Base-by-base conservation (phyloP, 2,329 filamentous ascomycete species). In the Hypoxylon sp. region DNA sequence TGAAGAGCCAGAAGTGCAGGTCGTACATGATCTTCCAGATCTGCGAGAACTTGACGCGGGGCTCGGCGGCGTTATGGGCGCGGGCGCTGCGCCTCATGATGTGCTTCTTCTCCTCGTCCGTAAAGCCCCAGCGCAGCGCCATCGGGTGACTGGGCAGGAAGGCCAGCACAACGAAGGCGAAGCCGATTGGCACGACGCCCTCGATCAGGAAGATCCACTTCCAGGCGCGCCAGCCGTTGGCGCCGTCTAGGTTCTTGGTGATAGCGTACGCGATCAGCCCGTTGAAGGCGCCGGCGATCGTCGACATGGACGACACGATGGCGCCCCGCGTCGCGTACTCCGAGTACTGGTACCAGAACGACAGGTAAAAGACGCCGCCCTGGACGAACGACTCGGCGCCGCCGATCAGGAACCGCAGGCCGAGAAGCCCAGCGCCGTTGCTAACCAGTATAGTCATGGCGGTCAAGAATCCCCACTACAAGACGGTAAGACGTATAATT, bases 131-230 rank as follows among this genome's bases (percentile, higher is more conserved):
- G 1, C 28, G 59, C 5, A 70, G 43, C 3, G 15, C 41, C 32
- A 48, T 28, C 7, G 70, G 70, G 22, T 63, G 69, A 17, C 64
- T 62, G 5, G 70, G 70, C 2, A 72, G 58, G 3, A 68, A 41
- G 6, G 65, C 43, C 8, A 70, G 32, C 10, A 72, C 64, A 41
- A 68, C 39, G 47, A 70, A 65, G 20, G 69, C 55, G 53, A 68
- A 72, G 17, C 54, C 64, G 49, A 69, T 64, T 19, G 70, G 70
- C 6, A 62, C 54, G 37, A 69, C 48, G 37, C 70, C 70, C 50
- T 71, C 69, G 53, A 71, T 64, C 13, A 72, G 66, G 62, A 69
- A 69, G 39, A 72, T 72, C 70, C 70, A 72, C 41, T 67, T 51
- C 70, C 70, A 72, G 2, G 69, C 64, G 5, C 58, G 56, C 70